Evolutionary conservation across 169 alveolate genomes (phyloP).

Genomic region (Babesia ovis): DNA sequence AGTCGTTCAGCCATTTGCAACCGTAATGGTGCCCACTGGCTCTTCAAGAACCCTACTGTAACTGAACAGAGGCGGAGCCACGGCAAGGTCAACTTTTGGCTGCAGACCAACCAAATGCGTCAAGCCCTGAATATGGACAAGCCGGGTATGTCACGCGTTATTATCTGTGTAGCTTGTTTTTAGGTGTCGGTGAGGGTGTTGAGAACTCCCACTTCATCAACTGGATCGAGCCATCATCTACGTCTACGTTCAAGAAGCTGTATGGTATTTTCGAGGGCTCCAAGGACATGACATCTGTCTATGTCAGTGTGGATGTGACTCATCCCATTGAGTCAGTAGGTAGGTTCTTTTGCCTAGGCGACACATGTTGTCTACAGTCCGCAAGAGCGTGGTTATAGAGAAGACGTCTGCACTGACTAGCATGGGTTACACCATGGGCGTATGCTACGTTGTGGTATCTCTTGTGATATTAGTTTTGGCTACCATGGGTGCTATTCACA

Average conservation of each 20-base stretch:
- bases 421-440: conserved; percentile 33
- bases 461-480: conserved; percentile 1
- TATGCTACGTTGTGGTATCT: conserved; percentile 17
- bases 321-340: conserved; percentile 11
- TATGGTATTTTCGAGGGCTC: conserved; percentile 67
- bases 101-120: conserved; percentile 13
- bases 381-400: conserved; percentile 32
- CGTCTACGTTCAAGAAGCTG: conserved; percentile 69
- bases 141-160: conserved; percentile 13
- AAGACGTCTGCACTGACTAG: conserved; percentile 3
- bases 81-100: conserved; percentile 61
- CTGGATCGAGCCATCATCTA: conserved; percentile 77
- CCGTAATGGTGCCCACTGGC: conserved; percentile 59
- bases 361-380: conserved; percentile 1
- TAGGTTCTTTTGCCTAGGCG: not conserved
- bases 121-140: conserved; percentile 63
- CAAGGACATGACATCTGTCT: conserved; percentile 59
- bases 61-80: conserved; percentile 26
- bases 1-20: conserved; percentile 72
- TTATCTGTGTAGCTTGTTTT: too few relatives aligned
- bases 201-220: conserved; percentile 81
- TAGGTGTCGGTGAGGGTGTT: conserved; percentile 71
- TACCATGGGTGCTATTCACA: not conserved
- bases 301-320: conserved; percentile 50
- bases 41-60: conserved; percentile 67